These are phyloP conservation scores for Stephanodiscus triporus DNA, from an alignment of 108 stramenopile species.

Conservation along the genomic window DNA sequence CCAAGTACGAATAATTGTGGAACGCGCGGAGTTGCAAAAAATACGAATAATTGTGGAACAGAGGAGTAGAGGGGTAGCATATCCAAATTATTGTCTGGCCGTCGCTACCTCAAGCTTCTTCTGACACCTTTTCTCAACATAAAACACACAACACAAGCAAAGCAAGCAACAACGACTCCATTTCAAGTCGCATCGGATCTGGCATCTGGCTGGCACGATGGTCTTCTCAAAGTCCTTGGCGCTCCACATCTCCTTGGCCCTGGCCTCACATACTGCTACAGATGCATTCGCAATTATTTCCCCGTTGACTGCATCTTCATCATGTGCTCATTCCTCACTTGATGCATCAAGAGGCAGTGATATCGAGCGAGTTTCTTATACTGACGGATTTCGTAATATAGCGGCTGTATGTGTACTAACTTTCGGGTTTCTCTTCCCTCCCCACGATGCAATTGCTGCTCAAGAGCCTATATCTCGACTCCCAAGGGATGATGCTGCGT, in stretches of 20 bases:
- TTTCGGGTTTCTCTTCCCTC: slow-evolving; percentile 31
- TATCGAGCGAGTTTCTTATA: neutral
- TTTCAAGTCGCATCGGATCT: too few species aligned
- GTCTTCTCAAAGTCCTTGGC: slow-evolving; percentile 3
- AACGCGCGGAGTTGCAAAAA: too few species aligned
- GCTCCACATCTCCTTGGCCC: slow-evolving; percentile 11
- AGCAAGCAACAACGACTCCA: neutral
- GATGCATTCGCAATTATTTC: slow-evolving; percentile 8
- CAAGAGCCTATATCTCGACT: slow-evolving; percentile 2
- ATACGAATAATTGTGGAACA: too few species aligned
- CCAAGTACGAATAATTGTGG: too few species aligned
- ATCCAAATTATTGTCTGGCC: too few species aligned
- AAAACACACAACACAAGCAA: too few species aligned
- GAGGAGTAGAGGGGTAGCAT: too few species aligned
- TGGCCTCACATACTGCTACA: slow-evolving; percentile 6
- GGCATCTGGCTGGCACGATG: too few species aligned
- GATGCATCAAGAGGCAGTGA: slow-evolving; percentile 1
- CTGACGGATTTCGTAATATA: slow-evolving; percentile 20
- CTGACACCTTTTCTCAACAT: too few species aligned
- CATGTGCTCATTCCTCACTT: neutral
- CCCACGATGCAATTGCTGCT: slow-evolving; percentile 26
- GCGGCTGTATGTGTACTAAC: slow-evolving; percentile 23
- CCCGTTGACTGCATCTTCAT: neutral
- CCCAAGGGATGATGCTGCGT: slow-evolving; percentile 9
- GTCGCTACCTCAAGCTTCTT: too few species aligned